These are phyloP conservation scores for Coemansia interrupta DNA, from an alignment of 192 early-diverging fungal genomes.

Conservation along the genomic window DNA sequence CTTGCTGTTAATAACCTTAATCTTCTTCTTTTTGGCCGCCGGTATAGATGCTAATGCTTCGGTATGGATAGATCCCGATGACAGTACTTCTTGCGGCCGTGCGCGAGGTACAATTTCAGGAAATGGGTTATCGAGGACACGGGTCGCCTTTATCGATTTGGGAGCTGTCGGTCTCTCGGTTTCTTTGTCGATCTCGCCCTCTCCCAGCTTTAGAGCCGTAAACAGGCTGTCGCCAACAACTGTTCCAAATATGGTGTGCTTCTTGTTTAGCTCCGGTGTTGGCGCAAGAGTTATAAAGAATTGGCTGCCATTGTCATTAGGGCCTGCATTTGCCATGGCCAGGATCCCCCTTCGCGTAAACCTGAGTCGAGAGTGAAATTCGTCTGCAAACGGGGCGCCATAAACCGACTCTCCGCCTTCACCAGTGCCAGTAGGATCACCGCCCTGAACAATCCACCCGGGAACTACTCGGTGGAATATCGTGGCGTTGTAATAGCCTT, in stretches of 20 bases:
- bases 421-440: constrained; percentile 88
- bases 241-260: constrained; percentile 91
- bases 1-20: constrained; percentile 39
- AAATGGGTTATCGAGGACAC: constrained; percentile 85
- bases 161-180: constrained; percentile 76
- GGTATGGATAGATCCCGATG: background rate
- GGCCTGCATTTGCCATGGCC: constrained; percentile 84
- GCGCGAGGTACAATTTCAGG: constrained; percentile 82
- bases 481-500: constrained; percentile 85
- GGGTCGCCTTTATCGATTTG: constrained; percentile 59
- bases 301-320: constrained; percentile 81
- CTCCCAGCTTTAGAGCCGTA: constrained; percentile 83
- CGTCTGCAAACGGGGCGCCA: constrained; percentile 80
- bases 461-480: constrained; percentile 88
- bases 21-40: constrained; percentile 46
- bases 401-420: constrained; percentile 86
- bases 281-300: constrained; percentile 92
- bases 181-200: constrained; percentile 71
- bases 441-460: constrained; percentile 91
- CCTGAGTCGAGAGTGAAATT: constrained; percentile 89
- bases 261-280: constrained; percentile 78
- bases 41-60: constrained; percentile 5
- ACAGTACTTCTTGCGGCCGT: constrained; percentile 27
- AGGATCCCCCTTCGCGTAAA: constrained; percentile 84
- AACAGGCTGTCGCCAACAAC: constrained; percentile 90